Evolutionary conservation across 495 filamentous ascomycete species (phyloP).

Genomic region (Sabuloglossum arenarium): DNA sequence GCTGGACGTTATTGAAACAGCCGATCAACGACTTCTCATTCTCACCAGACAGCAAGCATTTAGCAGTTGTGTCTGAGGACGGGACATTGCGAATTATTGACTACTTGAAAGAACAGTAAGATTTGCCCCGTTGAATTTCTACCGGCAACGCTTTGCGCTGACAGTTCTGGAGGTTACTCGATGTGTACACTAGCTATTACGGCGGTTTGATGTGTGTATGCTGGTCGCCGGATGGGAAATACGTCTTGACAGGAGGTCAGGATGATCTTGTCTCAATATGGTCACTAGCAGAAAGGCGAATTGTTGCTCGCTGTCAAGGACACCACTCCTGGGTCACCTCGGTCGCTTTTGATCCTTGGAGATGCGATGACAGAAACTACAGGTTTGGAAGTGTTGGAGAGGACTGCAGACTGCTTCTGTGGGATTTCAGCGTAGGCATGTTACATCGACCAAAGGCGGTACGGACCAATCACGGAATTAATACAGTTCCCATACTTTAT

Average conservation of each 20-base stretch:
- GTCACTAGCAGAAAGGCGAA: constrained; percentile 60
- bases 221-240: constrained; percentile 95
- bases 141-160: neutral
- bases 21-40: constrained; percentile 78
- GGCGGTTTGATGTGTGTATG: constrained; percentile 80
- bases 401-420: constrained; percentile 72
- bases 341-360: constrained; percentile 89
- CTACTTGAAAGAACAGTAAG: constrained; percentile 75
- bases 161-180: constrained; percentile 37
- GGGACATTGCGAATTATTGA: constrained; percentile 77
- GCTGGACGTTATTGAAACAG: constrained; percentile 79
- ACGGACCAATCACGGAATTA: constrained; percentile 13
- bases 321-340: constrained; percentile 91
- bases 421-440: constrained; percentile 98
- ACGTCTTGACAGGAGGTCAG: constrained; percentile 85
- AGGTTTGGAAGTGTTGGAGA: constrained; percentile 90
- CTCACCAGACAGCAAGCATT: constrained; percentile 62
- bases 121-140: neutral
- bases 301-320: constrained; percentile 82
- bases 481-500: constrained; percentile 11
- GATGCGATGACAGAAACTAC: constrained; percentile 86
- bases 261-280: constrained; percentile 92
- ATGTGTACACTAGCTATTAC: constrained; percentile 79
- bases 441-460: constrained; percentile 71
- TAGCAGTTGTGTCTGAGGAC: constrained; percentile 89